Conservation (phyloP, 306 rosid species). For the Spatholobus suberectus region DNA sequence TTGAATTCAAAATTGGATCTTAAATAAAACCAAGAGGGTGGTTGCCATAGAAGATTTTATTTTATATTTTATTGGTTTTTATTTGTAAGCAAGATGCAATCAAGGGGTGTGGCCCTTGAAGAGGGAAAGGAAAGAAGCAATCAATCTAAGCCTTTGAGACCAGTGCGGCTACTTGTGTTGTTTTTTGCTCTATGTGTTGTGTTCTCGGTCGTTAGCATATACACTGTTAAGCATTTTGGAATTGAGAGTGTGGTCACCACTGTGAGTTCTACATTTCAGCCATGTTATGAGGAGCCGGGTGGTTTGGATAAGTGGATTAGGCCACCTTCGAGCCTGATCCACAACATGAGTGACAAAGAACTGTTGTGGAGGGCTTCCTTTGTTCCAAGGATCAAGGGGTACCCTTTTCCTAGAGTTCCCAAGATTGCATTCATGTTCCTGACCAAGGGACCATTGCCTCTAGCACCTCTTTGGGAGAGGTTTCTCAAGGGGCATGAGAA, state of each 20-base stretch:
- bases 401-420: constrained; percentile 80
- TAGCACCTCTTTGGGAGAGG: constrained; percentile 96
- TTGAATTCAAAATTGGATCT: constrained; percentile 30
- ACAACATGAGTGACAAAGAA: constrained; percentile 76
- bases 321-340: constrained; percentile 69
- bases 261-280: constrained; percentile 59
- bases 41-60: constrained; percentile 3
- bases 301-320: constrained; percentile 70
- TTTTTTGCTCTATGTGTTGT: constrained; percentile 68
- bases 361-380: constrained; percentile 88
- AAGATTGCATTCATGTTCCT: constrained; percentile 96
- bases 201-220: constrained; percentile 74
- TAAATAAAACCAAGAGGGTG: constrained; percentile 28
- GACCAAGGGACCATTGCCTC: constrained; percentile 92
- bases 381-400: constrained; percentile 61
- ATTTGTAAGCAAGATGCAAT: constrained; percentile 62
- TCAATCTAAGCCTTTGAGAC: constrained; percentile 65
- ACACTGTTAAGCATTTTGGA: constrained; percentile 78
- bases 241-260: constrained; percentile 57
- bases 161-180: constrained; percentile 64
- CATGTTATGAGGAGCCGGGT: constrained; percentile 63
- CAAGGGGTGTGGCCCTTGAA: constrained; percentile 70
- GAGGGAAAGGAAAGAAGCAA: constrained; percentile 77
- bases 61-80: not conserved
- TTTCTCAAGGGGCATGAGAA: constrained; percentile 79